Conservation (phyloP, 192 early-diverging fungal genomes). For the Cladochytrium replicatum region DNA sequence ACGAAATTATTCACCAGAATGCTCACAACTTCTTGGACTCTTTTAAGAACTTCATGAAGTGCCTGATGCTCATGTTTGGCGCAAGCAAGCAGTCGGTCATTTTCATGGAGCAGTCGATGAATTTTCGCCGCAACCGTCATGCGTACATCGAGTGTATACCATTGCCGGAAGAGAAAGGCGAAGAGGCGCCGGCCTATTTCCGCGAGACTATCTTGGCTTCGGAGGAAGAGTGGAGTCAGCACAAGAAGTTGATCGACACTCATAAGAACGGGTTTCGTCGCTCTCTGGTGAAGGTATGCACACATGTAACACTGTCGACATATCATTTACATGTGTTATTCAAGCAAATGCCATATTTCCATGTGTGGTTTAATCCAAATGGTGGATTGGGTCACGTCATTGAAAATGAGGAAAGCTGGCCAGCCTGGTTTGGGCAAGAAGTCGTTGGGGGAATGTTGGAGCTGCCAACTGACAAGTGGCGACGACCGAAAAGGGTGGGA, state of each 20-base stretch:
- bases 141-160: constrained; percentile 89
- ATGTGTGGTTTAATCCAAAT: constrained; percentile 90
- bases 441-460: constrained; percentile 75
- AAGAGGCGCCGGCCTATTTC: constrained; percentile 77
- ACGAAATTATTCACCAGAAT: background rate
- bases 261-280: constrained; percentile 40
- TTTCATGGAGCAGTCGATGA: constrained; percentile 87
- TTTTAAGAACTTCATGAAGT: constrained; percentile 88
- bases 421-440: constrained; percentile 80
- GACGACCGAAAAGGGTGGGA: constrained; percentile 50
- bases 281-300: constrained; percentile 34
- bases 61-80: constrained; percentile 79
- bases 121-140: constrained; percentile 64
- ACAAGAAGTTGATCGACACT: constrained; percentile 66
- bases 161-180: constrained; percentile 61
- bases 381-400: constrained; percentile 92
- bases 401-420: constrained; percentile 72
- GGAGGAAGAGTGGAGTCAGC: constrained; percentile 88
- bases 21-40: background rate
- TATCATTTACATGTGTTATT: constrained; percentile 18
- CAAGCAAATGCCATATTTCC: constrained; percentile 85
- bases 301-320: background rate
- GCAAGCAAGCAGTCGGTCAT: constrained; percentile 56
- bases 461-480: constrained; percentile 61
- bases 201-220: constrained; percentile 64